phyloP scores from a whole-genome alignment of 805 yeast species.

The Schwanniomyces yamadae region DNA sequence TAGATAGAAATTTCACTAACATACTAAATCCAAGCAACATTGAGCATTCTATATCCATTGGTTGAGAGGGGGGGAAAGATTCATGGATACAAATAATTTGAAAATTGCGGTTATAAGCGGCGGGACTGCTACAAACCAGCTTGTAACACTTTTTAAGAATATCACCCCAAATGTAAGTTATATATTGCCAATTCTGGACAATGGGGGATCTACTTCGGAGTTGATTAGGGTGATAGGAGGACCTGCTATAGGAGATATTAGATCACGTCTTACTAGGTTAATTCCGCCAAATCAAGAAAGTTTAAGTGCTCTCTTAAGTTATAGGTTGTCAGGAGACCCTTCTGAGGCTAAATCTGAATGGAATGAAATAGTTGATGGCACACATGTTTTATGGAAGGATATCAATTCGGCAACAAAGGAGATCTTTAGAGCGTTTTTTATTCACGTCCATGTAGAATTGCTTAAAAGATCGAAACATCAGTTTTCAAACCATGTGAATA shows the following conservation, averaged over 20 bases:
- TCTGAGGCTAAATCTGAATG: slow-evolving; percentile 66
- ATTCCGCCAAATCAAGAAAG: slow-evolving; percentile 52
- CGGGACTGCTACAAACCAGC: slow-evolving; percentile 83
- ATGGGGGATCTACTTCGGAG: slow-evolving; percentile 94
- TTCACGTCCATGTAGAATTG: slow-evolving; percentile 76
- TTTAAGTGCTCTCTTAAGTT: slow-evolving; percentile 36
- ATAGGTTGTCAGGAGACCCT: slow-evolving; percentile 50
- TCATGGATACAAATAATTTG: slow-evolving; percentile 1
- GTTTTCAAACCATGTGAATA: slow-evolving; percentile 26
- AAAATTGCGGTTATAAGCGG: slow-evolving; percentile 57
- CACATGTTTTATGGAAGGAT: slow-evolving; percentile 64
- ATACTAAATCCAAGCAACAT: too few relatives aligned
- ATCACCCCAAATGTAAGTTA: slow-evolving; percentile 53
- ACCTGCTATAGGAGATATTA: slow-evolving; percentile 90
- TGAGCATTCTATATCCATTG: too few relatives aligned
- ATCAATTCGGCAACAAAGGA: slow-evolving; percentile 64
- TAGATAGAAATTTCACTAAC: too few relatives aligned
- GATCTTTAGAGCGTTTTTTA: slow-evolving; percentile 71
- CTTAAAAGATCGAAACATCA: slow-evolving; percentile 60
- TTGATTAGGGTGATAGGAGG: slow-evolving; percentile 85
- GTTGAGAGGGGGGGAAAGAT: too few relatives aligned
- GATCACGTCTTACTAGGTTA: slow-evolving; percentile 76
- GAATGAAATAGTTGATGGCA: slow-evolving; percentile 76
- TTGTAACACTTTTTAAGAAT: slow-evolving; percentile 56
- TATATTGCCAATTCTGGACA: slow-evolving; percentile 82